phyloP scores from a whole-genome alignment of 2,329 filamentous ascomycete species.

The Diaporthe australafricana region DNA sequence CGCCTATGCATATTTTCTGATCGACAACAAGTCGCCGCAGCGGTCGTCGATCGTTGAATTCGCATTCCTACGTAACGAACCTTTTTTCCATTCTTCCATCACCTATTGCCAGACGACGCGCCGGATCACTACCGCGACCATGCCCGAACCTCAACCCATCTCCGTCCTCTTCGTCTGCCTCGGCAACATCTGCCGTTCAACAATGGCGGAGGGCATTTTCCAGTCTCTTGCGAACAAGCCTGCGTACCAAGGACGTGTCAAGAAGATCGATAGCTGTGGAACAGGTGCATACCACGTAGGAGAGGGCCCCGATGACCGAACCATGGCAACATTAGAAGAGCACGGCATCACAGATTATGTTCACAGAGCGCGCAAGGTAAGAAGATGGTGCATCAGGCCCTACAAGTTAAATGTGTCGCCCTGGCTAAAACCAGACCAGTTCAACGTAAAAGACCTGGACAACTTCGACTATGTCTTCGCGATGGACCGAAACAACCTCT shows the following conservation, averaged over 20 bases:
- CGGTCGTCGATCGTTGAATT: neutral
- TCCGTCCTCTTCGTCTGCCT: conserved; percentile 95
- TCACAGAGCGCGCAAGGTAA: conserved; percentile 81
- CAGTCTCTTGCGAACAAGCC: conserved; percentile 73
- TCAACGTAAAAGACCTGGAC: conserved; percentile 77
- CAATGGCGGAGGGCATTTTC: conserved; percentile 98
- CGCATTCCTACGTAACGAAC: too few species aligned
- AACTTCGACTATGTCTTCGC: conserved; percentile 93
- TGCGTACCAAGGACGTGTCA: conserved; percentile 70
- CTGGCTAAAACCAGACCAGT: conserved; percentile 48
- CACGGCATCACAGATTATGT: conserved; percentile 83
- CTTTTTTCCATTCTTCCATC: neutral
- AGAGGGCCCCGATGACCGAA: conserved; percentile 82
- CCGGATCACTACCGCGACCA: conserved; percentile 1
- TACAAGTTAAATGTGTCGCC: neutral
- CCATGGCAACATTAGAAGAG: conserved; percentile 79
- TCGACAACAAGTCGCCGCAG: conserved; percentile 20
- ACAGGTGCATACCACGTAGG: conserved; percentile 89
- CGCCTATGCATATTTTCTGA: conserved; percentile 6
- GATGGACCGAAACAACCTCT: conserved; percentile 89
- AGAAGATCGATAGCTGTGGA: conserved; percentile 85
- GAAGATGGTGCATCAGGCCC: neutral
- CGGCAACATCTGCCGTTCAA: conserved; percentile 93
- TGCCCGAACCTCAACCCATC: conserved; percentile 47
- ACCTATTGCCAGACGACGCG: neutral